phyloP scores from a whole-genome alignment of 345 rosid genomes.

The Euphorbia pulcherrima region DNA sequence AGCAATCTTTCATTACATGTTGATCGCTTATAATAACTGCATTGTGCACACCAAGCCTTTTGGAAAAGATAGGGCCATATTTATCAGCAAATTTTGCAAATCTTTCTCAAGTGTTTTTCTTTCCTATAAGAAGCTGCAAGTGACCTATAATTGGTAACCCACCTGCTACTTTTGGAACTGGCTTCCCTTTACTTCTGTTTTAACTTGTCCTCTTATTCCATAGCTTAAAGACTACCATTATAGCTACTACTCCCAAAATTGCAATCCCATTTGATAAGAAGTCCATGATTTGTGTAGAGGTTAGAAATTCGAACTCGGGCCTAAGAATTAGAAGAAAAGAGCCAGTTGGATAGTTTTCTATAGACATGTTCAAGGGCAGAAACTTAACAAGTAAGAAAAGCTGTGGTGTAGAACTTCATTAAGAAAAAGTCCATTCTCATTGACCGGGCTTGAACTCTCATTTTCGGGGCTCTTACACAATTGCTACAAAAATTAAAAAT shows the following conservation, averaged over 20 bases:
- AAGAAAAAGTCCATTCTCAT: no score
- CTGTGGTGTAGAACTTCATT: no score
- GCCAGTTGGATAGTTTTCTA: no score
- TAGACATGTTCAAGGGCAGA: no score
- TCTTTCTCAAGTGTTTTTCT: background rate
- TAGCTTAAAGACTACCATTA: background rate
- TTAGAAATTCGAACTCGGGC: no score
- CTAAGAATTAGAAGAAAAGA: no score
- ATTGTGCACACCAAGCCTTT: background rate
- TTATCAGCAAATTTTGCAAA: constrained; percentile 1
- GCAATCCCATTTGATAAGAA: background rate
- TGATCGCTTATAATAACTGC: background rate
- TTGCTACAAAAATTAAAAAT: no score
- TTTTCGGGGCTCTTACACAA: no score
- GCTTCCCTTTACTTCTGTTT: background rate
- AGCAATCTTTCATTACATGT: constrained; percentile 12
- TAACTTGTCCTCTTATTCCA: background rate
- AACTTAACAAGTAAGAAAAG: no score
- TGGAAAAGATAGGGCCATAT: background rate
- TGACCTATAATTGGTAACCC: constrained; percentile 1
- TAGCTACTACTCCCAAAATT: background rate
- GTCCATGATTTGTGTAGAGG: background rate
- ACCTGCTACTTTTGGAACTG: constrained; percentile 1
- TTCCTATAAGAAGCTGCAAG: background rate
- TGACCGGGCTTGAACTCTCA: no score